phyloP scores from a whole-genome alignment of 2,329 filamentous ascomycete species.

The Aspergillus tanneri region DNA sequence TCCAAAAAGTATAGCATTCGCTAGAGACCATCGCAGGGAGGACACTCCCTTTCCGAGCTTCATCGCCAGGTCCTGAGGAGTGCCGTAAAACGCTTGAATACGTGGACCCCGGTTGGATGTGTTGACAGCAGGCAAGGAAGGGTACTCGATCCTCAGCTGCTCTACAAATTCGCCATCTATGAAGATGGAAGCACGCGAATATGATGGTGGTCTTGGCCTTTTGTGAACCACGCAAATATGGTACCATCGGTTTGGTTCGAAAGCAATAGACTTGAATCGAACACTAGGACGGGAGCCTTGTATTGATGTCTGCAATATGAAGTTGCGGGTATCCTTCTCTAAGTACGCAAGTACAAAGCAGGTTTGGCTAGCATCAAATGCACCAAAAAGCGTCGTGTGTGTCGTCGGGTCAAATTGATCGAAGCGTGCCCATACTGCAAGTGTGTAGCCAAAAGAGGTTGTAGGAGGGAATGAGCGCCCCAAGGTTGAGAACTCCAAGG shows the following conservation, averaged over 20 bases:
- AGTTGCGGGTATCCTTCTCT: constrained; percentile 87
- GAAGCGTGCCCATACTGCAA: constrained; percentile 84
- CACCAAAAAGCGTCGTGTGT: constrained; percentile 94
- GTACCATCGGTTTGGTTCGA: constrained; percentile 81
- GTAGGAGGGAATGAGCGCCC: constrained; percentile 81
- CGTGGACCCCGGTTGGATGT: constrained; percentile 53
- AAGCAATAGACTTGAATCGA: constrained; percentile 80
- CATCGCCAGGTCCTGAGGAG: constrained; percentile 80
- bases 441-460: constrained; percentile 78
- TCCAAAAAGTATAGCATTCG: constrained; percentile 84
- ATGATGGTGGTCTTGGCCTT: constrained; percentile 69
- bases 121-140: constrained; percentile 67
- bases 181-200: constrained; percentile 82
- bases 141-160: constrained; percentile 86
- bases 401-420: constrained; percentile 80
- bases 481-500: constrained; percentile 83
- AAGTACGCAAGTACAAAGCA: constrained; percentile 94
- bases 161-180: constrained; percentile 93
- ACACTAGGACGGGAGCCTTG: constrained; percentile 83
- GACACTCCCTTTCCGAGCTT: constrained; percentile 71
- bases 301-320: constrained; percentile 95
- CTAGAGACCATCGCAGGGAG: constrained; percentile 81
- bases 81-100: constrained; percentile 90
- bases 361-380: constrained; percentile 86
- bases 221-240: constrained; percentile 88